Evolutionary conservation across 345 rosid species (phyloP).

Genomic region (Melaleuca alternifolia): DNA sequence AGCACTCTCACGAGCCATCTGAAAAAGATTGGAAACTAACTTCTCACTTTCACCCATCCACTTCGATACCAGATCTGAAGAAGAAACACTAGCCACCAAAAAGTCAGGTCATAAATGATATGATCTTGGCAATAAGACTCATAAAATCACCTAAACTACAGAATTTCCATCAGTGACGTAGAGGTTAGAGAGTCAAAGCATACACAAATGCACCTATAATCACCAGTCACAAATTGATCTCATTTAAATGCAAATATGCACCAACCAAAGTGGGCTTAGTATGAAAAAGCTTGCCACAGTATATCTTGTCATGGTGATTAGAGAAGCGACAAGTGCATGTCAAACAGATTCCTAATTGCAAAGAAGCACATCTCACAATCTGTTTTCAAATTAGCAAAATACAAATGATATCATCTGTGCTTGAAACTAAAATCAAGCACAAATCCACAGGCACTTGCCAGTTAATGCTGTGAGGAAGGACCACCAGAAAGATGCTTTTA

Average conservation of each 20-base stretch:
- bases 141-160: not conserved
- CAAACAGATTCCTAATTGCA: not conserved
- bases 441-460: not conserved
- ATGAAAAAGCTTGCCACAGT: not conserved
- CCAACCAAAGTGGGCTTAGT: not conserved
- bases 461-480: not conserved
- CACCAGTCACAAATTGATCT: not conserved
- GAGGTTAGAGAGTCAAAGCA: not conserved
- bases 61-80: constrained; percentile 91
- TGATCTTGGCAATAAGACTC: not conserved
- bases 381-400: not conserved
- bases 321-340: not conserved
- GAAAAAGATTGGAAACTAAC: constrained; percentile 81
- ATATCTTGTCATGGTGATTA: not conserved
- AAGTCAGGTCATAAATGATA: not conserved
- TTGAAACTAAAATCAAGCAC: not conserved
- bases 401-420: not conserved
- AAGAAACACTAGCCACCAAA: constrained; percentile 54
- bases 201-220: not conserved
- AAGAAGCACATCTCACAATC: not conserved
- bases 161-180: not conserved
- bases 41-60: constrained; percentile 99
- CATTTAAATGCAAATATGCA: not conserved
- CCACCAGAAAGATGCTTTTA: not conserved
- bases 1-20: constrained; percentile 95